Conservation (phyloP, 179 eudicot genomes). For the Carnegiea gigantea region DNA sequence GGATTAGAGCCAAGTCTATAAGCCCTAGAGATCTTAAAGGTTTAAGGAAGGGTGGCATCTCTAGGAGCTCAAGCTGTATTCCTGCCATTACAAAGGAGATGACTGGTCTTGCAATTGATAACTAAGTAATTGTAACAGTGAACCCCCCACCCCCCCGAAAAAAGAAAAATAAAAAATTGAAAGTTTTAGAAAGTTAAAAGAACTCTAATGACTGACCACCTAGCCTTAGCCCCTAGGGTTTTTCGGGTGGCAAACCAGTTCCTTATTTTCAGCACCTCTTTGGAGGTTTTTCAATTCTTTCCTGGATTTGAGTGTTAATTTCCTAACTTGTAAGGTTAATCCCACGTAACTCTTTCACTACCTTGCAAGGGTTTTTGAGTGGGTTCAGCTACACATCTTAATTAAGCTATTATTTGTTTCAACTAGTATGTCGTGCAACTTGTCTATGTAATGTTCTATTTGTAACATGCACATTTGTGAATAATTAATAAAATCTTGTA, state of each 20-base stretch:
- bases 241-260: conserved; percentile 10
- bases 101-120: conserved; percentile 28
- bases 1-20: conserved; percentile 54
- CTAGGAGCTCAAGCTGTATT: conserved; percentile 84
- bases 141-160: neutral
- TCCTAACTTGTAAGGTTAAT: neutral
- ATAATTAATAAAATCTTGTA: neutral
- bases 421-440: neutral
- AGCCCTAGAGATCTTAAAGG: conserved; percentile 55
- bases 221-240: conserved; percentile 7
- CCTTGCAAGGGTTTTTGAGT: conserved; percentile 25
- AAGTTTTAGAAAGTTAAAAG: neutral
- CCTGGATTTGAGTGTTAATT: conserved; percentile 10
- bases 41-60: conserved; percentile 48
- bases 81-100: conserved; percentile 65
- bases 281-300: neutral
- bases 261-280: conserved; percentile 14
- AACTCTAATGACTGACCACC: neutral
- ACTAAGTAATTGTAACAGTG: neutral
- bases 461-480: conserved; percentile 6
- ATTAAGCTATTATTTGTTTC: conserved; percentile 1
- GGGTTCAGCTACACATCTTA: conserved; percentile 11
- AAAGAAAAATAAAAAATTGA: neutral
- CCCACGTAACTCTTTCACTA: conserved; percentile 9
- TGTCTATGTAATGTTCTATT: neutral